Base-by-base conservation (phyloP, 805 yeast species). In the Candida ortonii region DNA sequence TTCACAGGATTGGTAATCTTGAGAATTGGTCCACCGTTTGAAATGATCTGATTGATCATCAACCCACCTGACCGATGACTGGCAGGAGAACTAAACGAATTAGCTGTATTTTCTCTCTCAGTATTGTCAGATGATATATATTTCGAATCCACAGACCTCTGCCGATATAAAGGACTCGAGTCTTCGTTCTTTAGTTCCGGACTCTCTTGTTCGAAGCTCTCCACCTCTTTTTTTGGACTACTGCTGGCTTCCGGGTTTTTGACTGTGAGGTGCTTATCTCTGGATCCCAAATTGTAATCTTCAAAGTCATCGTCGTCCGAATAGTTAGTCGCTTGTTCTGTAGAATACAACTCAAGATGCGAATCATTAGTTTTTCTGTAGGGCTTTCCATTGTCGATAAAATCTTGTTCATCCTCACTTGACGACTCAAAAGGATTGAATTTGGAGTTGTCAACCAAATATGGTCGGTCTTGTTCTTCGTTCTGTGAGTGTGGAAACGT, bases 111-210 rank as follows among this genome's bases (percentile, higher is more conserved):
- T 9, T 11, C n/a, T 28, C 11, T 11, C 27, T 14, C 25, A 15
- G 14, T 12, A 13, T 13, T 21, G 13, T 16, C 22, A 15, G 13
- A 11, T 7, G 28, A 7, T 18, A 30, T 4, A 12, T 28, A 38
- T 14, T 33, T 36, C 15, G 44, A 36, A 25, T 40, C 36, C 8
- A 40, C 36, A 20, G 44, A 40, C 26, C 31, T 28, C 17, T 40
- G 44, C 7, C 44, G 25, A 22, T 40, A 40, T 13, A 40, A 17
- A 2, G 44, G 44, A 20, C 44, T 33, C 8, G 44, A 33, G 6
- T 13, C 20, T 16, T 33, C 42, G 16, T 27, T 30, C 21, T 15
- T 16, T 19, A 29, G 22, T 7, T n/a, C 15, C 7, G 37, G 17
- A 18, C 32, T 27, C 12, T 13, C 24, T n/a, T 20, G 22, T 16